Base-by-base conservation (phyloP, 139 green algal species). In the Chlorella sp. region DNA sequence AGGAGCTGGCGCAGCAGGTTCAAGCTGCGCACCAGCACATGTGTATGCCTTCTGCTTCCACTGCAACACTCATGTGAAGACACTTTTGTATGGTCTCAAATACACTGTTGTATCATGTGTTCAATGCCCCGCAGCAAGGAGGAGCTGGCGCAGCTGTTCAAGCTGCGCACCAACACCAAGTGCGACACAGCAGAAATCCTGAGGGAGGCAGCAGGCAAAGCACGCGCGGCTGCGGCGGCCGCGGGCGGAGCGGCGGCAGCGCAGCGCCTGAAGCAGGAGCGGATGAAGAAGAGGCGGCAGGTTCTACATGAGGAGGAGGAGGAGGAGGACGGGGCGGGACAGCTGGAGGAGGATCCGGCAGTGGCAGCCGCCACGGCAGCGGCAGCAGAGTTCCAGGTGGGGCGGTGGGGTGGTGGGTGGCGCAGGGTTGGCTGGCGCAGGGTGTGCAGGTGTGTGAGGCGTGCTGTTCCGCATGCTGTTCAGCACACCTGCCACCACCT, bases 61-160 rank as follows among this genome's bases (percentile, higher is more conserved):
- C n/a, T n/a, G n/a, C n/a, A n/a, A n/a, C n/a, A n/a, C n/a, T n/a
- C n/a, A n/a, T n/a, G n/a, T n/a, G n/a, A n/a, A n/a, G n/a, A n/a
- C n/a, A n/a, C n/a, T n/a, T n/a, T n/a, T n/a, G n/a, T n/a, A n/a
- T n/a, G n/a, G n/a, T n/a, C n/a, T n/a, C n/a, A n/a, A n/a, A n/a
- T n/a, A n/a, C n/a, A n/a, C n/a, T n/a, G n/a, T n/a, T n/a, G n/a
- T n/a, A n/a, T 12, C 73, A 1, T 48, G n/a, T 19, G 7, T 9
- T 9, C 9, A 57, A 5, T n/a, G 22, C 71, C 71, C 53, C 69
- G 84, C 84, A 88, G 84, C 4, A 83, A 89, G 42, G 94, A 96
- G 39, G 96, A 98, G 93, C 94, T 98, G 88, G 90, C 91, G 24
- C 77, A 91, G 87, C 93, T 98, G 83, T 98, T 98, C 92, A 89